Evolutionary conservation across 306 rosid genomes (phyloP), one percentile per base, ranked within the genome.

Genomic region (Vigna unguiculata): DNA sequence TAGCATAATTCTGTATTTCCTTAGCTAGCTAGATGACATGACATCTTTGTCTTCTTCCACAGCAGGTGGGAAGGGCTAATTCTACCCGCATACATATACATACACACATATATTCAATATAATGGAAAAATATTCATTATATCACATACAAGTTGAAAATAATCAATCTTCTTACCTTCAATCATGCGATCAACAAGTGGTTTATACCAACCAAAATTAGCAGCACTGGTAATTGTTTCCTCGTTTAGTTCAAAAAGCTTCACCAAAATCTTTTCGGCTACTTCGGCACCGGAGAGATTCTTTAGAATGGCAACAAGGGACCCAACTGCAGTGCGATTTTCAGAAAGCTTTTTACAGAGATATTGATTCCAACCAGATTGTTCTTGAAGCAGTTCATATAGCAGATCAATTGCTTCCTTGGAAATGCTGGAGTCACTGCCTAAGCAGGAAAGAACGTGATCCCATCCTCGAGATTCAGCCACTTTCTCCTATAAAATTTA

Each of bases 151-250:
- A 64, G 30, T 12, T 70, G 68, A 67, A 80, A 54, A 81, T 7
- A 67, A 75, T 68, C 67, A n/a, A 73, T 77, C 30, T 2, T 65
- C 75, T 57, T 88, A 92, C 97, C 96, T 76, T 36, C 81, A 78
- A 84, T 74, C 69, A 92, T 81, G 47, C 71, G 88, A 78, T 87
- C 84, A 43, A 85, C 82, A 40, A 92, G 92, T 19, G 97, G 97
- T 76, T 81, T 87, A 81, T 84, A 88, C 93, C 96, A 92, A 78
- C 93, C 96, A 80, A 86, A 78, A 64, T 60, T 84, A 49, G 97
- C 96, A 30, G 96, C 93, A 57, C 45, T 24, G 43, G 76, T 63
- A 70, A 90, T 87, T 74, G 65, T 83, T 48, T 71, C 83, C 83
- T 88, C 92, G 16, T 90, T 87, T 69, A 87, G 85, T 72, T 86